These are phyloP conservation scores for barrel medic (Medicago truncatula) DNA, from an alignment of 306 rosid species.

Conservation along the genomic window MtrunA17r5.0-ANR NC_053044.1:10339001-10339500, in stretches of 20 bases:
- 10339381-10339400: background rate
- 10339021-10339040: background rate
- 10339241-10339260: slow-evolving; percentile 24
- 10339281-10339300: slow-evolving; percentile 7
- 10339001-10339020: background rate
- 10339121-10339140: too few species aligned
- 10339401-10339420: background rate
- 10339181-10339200: slow-evolving; percentile 6
- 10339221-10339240: slow-evolving; percentile 22
- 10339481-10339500: slow-evolving; percentile 7
- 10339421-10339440: background rate
- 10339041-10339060: background rate
- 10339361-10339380: background rate
- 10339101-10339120: too few species aligned
- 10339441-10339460: background rate
- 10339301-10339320: background rate
- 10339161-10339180: slow-evolving; percentile 6
- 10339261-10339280: slow-evolving; percentile 20
- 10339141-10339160: too few species aligned
- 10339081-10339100: too few species aligned
- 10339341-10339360: slow-evolving; percentile 4
- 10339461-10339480: too few species aligned
- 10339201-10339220: slow-evolving; percentile 2
- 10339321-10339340: slow-evolving; percentile 1
- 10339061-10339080: too few species aligned